Percentiles rank a stretch among this genome's conserved stretches.
Evolutionary conservation across 2,329 filamentous ascomycete species (phyloP).

Genomic region (Cryphonectria parasitica): DNA sequence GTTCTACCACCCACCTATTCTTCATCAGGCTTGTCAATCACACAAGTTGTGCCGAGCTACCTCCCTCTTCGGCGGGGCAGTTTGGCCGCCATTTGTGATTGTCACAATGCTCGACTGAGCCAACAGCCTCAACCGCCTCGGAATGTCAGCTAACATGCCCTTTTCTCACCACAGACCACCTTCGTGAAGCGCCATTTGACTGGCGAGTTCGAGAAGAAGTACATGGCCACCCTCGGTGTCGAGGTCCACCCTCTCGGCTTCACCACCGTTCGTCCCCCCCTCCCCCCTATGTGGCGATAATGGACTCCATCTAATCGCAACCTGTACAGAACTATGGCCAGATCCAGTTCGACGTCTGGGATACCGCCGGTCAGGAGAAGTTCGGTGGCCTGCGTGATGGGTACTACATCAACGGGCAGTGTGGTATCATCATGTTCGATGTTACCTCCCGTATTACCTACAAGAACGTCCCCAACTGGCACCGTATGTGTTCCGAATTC

Average conservation of each 20-base stretch:
- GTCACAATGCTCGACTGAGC: conserved; percentile 27
- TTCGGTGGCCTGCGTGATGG: conserved; percentile 98
- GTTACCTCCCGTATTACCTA: conserved; percentile 99
- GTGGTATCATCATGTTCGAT: conserved; percentile 99
- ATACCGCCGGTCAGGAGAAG: conserved; percentile 99
- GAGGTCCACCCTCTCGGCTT: conserved; percentile 98
- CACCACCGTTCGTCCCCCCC: conserved; percentile 77
- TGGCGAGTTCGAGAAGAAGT: conserved; percentile 99
- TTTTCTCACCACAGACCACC: conserved; percentile 73
- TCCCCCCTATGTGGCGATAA: conserved; percentile 31
- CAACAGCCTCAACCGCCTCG: conserved; percentile 5
- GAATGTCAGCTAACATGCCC: conserved; percentile 24
- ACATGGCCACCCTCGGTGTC: conserved; percentile 99
- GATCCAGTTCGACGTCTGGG: conserved; percentile 99
- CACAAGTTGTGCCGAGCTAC: conserved; percentile 26
- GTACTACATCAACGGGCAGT: conserved; percentile 99
- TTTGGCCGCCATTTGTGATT: conserved; percentile 27
- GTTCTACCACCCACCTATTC: conserved; percentile 38
- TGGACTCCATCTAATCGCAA: conserved; percentile 29
- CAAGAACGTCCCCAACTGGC: conserved; percentile 99
- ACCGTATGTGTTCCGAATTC: conserved; percentile 71
- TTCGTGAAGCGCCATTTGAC: conserved; percentile 99
- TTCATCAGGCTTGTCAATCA: conserved; percentile 28
- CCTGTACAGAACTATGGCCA: conserved; percentile 78
- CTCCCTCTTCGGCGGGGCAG: conserved; percentile 22